Evolutionary conservation across 768 basidiomycete genomes (phyloP).

Genomic region (Lactifluus pinguis): DNA sequence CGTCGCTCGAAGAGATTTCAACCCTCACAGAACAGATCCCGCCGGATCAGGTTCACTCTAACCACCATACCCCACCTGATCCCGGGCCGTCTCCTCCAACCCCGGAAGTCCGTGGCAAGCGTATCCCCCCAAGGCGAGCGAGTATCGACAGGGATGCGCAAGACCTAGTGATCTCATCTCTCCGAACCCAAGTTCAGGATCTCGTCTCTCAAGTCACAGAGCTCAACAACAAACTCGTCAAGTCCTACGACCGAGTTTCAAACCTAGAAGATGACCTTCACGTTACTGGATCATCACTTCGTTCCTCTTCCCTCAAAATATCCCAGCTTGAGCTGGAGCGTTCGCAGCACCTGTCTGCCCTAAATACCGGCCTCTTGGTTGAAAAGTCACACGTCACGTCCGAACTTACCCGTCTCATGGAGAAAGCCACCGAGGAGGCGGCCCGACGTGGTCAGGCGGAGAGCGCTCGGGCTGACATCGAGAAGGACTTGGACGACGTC

Average conservation of each 20-base stretch:
- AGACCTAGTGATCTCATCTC: slow-evolving; percentile 69
- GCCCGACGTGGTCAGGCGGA: slow-evolving; percentile 87
- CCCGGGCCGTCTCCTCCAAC: not conserved
- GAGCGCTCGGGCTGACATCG: slow-evolving; percentile 69
- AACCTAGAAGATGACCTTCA: slow-evolving; percentile 89
- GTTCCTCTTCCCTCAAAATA: slow-evolving; percentile 54
- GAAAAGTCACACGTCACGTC: slow-evolving; percentile 84
- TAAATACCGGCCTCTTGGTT: slow-evolving; percentile 87
- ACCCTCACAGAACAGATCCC: not conserved
- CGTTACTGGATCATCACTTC: slow-evolving; percentile 48
- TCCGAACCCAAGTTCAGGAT: slow-evolving; percentile 77
- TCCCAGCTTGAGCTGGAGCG: slow-evolving; percentile 79
- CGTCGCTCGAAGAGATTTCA: slow-evolving; percentile 1
- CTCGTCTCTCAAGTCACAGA: slow-evolving; percentile 83
- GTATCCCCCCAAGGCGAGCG: not conserved
- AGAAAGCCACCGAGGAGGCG: slow-evolving; percentile 91
- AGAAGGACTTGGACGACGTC: slow-evolving; percentile 91
- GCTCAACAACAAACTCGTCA: slow-evolving; percentile 88
- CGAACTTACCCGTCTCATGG: slow-evolving; percentile 90
- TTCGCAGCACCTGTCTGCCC: slow-evolving; percentile 76
- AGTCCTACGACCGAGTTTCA: slow-evolving; percentile 85
- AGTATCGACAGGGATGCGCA: slow-evolving; percentile 52
- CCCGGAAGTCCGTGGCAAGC: slow-evolving; percentile 3
- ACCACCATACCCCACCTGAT: not conserved
- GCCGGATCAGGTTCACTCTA: not conserved